Base-by-base conservation (phyloP, 805 yeast genomes). In the Suhomyces xylopsoci region DNA sequence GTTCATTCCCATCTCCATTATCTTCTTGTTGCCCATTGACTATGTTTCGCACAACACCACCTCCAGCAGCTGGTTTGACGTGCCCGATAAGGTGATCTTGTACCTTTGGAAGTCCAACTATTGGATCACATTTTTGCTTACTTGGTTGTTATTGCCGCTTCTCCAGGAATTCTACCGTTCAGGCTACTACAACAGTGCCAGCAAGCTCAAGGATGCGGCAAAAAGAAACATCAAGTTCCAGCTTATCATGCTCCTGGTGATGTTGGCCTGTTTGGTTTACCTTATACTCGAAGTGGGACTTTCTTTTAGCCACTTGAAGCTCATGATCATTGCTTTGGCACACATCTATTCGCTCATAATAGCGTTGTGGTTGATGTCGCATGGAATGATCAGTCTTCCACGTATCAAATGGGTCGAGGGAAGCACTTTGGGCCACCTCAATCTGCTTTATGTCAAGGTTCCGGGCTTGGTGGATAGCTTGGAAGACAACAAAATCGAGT, bases 291-390 rank as follows among this genome's bases (percentile, higher is more conserved):
- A 74, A 50, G 80, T 78, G 22, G 88, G 87, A 0, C 72, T 85
- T 43, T 69, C 80, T 0, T 71, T 84, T 48, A 70, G 71, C 32
- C 82, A 84, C 36, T 68, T 90, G 58, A 86, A 84, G 64, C 77
- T 84, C 28, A 77, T 90, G 68, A 76, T 87, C 17, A 86, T 90
- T 55, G 92, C 94, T 0, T 61, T 87, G 9, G 82, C 94, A 1
- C 94, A 90, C 64, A 83, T 87, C 19, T 90, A 89, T 65, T 81
- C 96, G 0, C 74, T 90, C 62, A 74, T 85, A 1, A 62, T 90
- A 32, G 91, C 93, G 2, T 77, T 88, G 20, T 88, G 94, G 93
- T 70, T 90, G 53, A 83, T 90, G 88, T 88, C 93, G 2, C 92
- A 89, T 65, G 96, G 96, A 0, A 68, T 88, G 47, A 80, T 88